Evolutionary conservation across 148 eudicot species (phyloP).

Genomic region (Fallopia convolvulus): DNA sequence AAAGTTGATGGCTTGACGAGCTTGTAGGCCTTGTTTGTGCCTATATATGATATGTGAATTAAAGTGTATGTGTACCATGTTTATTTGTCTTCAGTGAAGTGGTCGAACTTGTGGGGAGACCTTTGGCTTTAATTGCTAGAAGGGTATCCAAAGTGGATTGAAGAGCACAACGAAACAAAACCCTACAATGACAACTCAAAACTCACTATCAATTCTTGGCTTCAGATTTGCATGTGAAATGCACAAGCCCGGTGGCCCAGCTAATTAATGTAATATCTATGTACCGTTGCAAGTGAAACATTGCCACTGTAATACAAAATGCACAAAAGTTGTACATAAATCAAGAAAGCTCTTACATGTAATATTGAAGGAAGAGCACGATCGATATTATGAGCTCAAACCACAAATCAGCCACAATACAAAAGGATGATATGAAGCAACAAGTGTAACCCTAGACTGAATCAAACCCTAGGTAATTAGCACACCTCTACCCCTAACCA

Average conservation of each 20-base stretch:
- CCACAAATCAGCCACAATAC: not conserved
- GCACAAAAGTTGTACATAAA: not conserved
- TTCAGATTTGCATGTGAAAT: slow-evolving; percentile 3
- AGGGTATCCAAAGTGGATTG: not conserved
- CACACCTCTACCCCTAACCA: not conserved
- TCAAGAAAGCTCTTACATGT: not conserved
- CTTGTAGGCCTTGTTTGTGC: not conserved
- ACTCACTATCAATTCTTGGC: not conserved
- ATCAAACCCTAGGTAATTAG: not conserved
- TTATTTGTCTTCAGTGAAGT: not conserved
- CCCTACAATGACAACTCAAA: not conserved
- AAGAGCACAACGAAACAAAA: not conserved
- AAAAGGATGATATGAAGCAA: not conserved
- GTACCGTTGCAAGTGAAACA: slow-evolving; percentile 5
- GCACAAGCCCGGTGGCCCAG: not conserved
- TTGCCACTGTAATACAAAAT: not conserved
- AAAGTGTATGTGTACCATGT: not conserved
- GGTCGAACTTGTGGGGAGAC: not conserved
- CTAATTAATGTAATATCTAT: not conserved
- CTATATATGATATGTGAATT: not conserved
- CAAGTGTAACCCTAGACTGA: not conserved
- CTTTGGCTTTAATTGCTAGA: not conserved
- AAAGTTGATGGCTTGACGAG: not conserved
- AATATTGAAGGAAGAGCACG: not conserved
- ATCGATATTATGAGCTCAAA: not conserved